Percentiles rank a stretch among this genome's conserved stretches.
phyloP scores from a whole-genome alignment of 2,329 filamentous ascomycete species.

The Bipolaris bicolor region DNA sequence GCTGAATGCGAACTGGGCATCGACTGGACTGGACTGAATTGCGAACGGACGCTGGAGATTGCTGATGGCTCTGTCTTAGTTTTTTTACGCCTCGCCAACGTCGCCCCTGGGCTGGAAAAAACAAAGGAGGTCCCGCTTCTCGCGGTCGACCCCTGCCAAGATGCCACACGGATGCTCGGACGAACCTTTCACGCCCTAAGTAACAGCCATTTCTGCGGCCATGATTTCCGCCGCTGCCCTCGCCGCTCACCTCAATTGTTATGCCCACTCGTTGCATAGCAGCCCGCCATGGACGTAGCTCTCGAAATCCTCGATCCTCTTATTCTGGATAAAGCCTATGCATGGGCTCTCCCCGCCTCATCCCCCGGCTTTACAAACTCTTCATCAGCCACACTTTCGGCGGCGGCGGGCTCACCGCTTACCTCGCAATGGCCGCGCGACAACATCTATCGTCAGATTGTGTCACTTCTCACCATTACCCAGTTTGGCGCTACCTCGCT shows the following conservation, averaged over 20 bases:
- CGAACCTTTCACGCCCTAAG: slow-evolving; percentile 5
- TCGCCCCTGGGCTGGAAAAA: not conserved
- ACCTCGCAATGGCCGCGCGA: slow-evolving; percentile 15
- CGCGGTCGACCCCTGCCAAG: slow-evolving; percentile 14
- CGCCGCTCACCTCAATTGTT: slow-evolving; percentile 9
- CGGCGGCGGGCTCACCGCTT: not conserved
- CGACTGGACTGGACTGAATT: too few relatives aligned
- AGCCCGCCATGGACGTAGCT: slow-evolving; percentile 11
- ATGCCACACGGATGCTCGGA: slow-evolving; percentile 1
- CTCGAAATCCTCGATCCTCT: slow-evolving; percentile 14
- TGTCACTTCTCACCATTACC: slow-evolving; percentile 11
- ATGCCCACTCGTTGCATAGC: slow-evolving; percentile 10
- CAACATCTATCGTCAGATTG: slow-evolving; percentile 14
- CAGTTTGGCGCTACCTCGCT: slow-evolving; percentile 12
- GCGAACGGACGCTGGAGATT: not conserved
- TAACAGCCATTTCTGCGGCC: slow-evolving; percentile 8
- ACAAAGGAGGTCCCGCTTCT: slow-evolving; percentile 1
- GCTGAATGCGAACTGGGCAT: not conserved
- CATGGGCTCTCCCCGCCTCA: slow-evolving; percentile 10
- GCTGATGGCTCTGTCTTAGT: not conserved
- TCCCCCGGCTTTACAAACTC: slow-evolving; percentile 1
- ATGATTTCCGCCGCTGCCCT: slow-evolving; percentile 7
- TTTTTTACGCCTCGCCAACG: not conserved
- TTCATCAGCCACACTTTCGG: slow-evolving; percentile 4
- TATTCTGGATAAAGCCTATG: slow-evolving; percentile 15